A percentile compares a stretch with the other conserved stretches of the same genome.
phyloP scores from a whole-genome alignment of 2,329 filamentous ascomycete genomes.

The Cordyceps cicadae region DNA sequence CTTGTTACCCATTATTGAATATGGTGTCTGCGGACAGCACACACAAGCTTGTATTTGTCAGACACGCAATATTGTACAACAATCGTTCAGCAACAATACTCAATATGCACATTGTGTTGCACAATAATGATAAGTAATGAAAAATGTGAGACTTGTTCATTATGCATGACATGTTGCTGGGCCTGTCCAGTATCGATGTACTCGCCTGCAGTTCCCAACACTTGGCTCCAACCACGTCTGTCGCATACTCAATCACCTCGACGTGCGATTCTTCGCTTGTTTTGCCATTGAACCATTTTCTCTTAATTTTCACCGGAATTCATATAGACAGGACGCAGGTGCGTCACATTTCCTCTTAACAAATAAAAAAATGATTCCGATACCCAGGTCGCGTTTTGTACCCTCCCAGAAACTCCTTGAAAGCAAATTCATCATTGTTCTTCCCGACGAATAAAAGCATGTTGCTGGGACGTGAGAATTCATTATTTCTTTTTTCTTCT shows the following conservation, averaged over 20 bases:
- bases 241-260: not conserved
- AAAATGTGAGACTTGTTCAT: not conserved
- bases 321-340: not conserved
- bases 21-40: not conserved
- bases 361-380: not conserved
- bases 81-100: not conserved
- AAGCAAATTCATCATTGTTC: slow-evolving; percentile 8
- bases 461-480: not conserved
- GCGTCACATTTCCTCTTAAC: not conserved
- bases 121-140: not conserved
- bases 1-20: not conserved
- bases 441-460: slow-evolving; percentile 2
- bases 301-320: not conserved
- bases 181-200: too few relatives aligned
- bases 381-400: slow-evolving; percentile 1
- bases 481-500: not conserved
- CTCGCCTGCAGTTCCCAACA: not conserved
- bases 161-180: not conserved
- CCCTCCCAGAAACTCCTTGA: slow-evolving; percentile 7
- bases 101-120: not conserved
- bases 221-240: not conserved
- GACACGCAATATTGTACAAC: not conserved
- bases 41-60: not conserved
- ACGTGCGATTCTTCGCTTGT: not conserved
- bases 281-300: not conserved